Conservation (phyloP, 805 yeast species). For the Pichia exigua region DNA sequence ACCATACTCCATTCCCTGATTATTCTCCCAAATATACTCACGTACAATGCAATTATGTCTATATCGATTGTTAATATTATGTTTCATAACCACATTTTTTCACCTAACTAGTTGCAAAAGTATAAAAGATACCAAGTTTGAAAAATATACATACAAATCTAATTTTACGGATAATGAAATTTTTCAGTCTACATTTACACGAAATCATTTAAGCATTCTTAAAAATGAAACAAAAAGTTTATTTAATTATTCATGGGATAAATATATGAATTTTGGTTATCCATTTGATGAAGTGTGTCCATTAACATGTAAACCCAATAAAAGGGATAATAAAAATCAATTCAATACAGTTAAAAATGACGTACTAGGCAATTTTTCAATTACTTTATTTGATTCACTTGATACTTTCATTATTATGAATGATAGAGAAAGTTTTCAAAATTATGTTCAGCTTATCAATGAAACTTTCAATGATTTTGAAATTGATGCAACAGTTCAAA, state of each 20-base stretch:
- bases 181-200: constrained; percentile 22
- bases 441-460: constrained; percentile 35
- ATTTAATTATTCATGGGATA: constrained; percentile 68
- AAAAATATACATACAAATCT: constrained; percentile 13
- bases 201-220: constrained; percentile 16
- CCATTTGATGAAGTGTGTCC: constrained; percentile 84
- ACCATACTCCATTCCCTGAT: no score
- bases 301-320: constrained; percentile 57
- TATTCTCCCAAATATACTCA: neutral
- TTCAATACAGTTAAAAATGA: constrained; percentile 63
- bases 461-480: constrained; percentile 39
- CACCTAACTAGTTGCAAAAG: neutral
- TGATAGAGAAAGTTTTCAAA: constrained; percentile 47
- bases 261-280: constrained; percentile 61
- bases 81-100: neutral
- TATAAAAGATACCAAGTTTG: neutral
- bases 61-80: neutral
- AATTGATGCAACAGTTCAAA: constrained; percentile 69
- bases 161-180: constrained; percentile 15
- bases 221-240: constrained; percentile 43
- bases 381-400: constrained; percentile 70
- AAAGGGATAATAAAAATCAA: constrained; percentile 49
- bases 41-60: neutral
- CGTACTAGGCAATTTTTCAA: constrained; percentile 75
- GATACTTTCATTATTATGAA: constrained; percentile 73